A percentile compares a stretch with the other conserved stretches of the same genome.
phyloP scores from a whole-genome alignment of 306 rosid genomes.

The peach (Prunus persica) region DNA sequence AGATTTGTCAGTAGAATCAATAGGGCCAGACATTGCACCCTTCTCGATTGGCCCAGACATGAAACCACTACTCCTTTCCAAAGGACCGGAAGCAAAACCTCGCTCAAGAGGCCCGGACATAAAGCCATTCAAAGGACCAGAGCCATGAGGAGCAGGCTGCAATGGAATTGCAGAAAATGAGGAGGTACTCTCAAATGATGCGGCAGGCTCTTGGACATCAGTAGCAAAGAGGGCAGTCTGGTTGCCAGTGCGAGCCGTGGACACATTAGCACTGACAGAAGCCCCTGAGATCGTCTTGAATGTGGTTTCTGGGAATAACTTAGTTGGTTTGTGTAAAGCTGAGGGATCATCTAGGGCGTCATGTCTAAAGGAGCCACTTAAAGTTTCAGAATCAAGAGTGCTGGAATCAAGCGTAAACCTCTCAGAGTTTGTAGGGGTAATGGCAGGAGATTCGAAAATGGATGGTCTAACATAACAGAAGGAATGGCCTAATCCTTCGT shows the following conservation, averaged over 20 bases:
- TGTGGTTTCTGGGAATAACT: constrained; percentile 53
- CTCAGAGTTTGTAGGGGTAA: constrained; percentile 59
- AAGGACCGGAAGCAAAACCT: constrained; percentile 52
- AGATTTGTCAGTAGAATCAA: constrained; percentile 53
- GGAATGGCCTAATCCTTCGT: constrained; percentile 68
- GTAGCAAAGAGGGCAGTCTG: constrained; percentile 48
- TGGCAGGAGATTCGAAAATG: constrained; percentile 63
- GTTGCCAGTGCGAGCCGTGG: constrained; percentile 58
- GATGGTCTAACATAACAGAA: constrained; percentile 64
- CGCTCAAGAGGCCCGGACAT: constrained; percentile 74
- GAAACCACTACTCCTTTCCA: constrained; percentile 57
- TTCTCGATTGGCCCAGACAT: constrained; percentile 70
- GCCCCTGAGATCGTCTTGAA: constrained; percentile 64
- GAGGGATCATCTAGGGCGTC: constrained; percentile 49
- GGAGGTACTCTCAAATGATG: constrained; percentile 64
- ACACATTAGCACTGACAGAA: constrained; percentile 70
- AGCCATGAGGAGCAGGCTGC: constrained; percentile 71
- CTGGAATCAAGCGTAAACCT: constrained; percentile 65
- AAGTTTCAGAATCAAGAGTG: constrained; percentile 62
- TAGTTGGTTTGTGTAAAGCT: constrained; percentile 29
- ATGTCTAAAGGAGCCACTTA: constrained; percentile 70
- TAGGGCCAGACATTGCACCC: constrained; percentile 73
- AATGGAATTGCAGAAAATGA: constrained; percentile 64
- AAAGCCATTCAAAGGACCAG: constrained; percentile 58
- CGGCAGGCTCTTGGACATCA: constrained; percentile 56